These are phyloP conservation scores for Hymenoscyphus fructigenus DNA, from an alignment of 2,329 filamentous ascomycete species.

Conservation along the genomic window DNA sequence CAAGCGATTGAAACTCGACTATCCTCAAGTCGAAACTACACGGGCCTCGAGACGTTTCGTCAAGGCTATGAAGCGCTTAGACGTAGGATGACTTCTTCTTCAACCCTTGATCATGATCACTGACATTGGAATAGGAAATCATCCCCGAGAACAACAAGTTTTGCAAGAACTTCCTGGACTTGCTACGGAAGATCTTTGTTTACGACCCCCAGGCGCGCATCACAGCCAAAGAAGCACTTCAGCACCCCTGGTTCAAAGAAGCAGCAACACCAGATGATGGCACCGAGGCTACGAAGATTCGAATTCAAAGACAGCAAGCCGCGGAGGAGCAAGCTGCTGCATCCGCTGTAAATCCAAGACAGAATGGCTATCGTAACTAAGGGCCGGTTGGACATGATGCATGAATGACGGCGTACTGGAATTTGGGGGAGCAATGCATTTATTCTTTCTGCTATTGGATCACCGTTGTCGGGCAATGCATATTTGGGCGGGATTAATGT, in stretches of 20 bases:
- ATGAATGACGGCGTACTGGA: slow-evolving; percentile 35
- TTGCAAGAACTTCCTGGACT: slow-evolving; percentile 61
- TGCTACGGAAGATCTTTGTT: slow-evolving; percentile 65
- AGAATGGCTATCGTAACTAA: slow-evolving; percentile 33
- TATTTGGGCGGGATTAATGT: slow-evolving; percentile 28
- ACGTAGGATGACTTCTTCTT: slow-evolving; percentile 45
- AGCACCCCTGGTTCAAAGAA: slow-evolving; percentile 69
- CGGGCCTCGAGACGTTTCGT: slow-evolving; percentile 66
- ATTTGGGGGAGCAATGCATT: slow-evolving; percentile 23
- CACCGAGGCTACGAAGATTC: slow-evolving; percentile 66
- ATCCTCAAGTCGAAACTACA: slow-evolving; percentile 62
- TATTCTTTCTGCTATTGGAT: slow-evolving; percentile 22
- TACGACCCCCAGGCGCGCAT: slow-evolving; percentile 66
- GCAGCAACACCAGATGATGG: slow-evolving; percentile 63
- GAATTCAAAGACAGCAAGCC: slow-evolving; percentile 36
- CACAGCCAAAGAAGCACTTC: slow-evolving; percentile 63
- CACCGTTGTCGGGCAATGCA: slow-evolving; percentile 20
- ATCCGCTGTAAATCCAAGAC: slow-evolving; percentile 21
- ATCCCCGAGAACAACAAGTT: slow-evolving; percentile 61
- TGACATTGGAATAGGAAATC: slow-evolving; percentile 54
- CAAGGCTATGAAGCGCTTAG: slow-evolving; percentile 68
- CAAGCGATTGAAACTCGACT: slow-evolving; percentile 64
- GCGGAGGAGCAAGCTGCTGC: slow-evolving; percentile 22
- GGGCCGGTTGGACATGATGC: slow-evolving; percentile 29
- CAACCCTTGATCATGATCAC: neutral